Evolutionary conservation across 441 rosid species (phyloP), one percentile per base, ranked within the genome.

Genomic region (Raphanus hybrid): DNA sequence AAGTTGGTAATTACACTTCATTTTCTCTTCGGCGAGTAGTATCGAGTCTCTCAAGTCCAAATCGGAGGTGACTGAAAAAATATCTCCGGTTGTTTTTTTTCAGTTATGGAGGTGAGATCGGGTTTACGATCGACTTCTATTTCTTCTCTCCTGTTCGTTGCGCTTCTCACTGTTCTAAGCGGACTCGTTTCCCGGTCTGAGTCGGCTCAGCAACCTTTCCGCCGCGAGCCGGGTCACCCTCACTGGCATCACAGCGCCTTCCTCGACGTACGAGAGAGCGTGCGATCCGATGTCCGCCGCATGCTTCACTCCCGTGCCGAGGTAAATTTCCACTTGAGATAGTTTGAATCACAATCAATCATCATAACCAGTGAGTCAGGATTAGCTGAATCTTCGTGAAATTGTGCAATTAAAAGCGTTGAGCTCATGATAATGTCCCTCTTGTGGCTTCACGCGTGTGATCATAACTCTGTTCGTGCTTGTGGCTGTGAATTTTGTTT

Each of bases 161-260:
- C 12, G 14, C 35, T 80, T 39, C 55, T 87, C 67, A 55, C 77
- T 11, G 55, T 81, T 18, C 69, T 89, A 75, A 79, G 83, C 77
- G 87, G 80, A 75, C 86, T 89, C 63, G 81, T 81, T 45, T 60
- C 73, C 79, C 85, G 34, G 18, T 80, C 87, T 65, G 85, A 87
- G 62, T 85, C 97, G 57, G 94, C 85, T 71, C 84, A 81, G 59
- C 87, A 92, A 71, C 84, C 99, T 23, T 93, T 96, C 92, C 78
- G 92, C 81, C 80, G 97, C 70, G 98, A 92, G 58, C 95, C 98
- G 2, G 97, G 97, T 34, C 99, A 93, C 65, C 85, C 97, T 65
- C 97, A 91, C 69, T 93, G 99, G 99, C 99, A 96, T 86, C 99
- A 96, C 82, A 87, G 93, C 26, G 98, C 99, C 41, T 93, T 96